Evolutionary conservation across 306 rosid species (phyloP), one percentile per base, ranked within the genome.

Genomic region (Cyclanthera cordifolia): DNA sequence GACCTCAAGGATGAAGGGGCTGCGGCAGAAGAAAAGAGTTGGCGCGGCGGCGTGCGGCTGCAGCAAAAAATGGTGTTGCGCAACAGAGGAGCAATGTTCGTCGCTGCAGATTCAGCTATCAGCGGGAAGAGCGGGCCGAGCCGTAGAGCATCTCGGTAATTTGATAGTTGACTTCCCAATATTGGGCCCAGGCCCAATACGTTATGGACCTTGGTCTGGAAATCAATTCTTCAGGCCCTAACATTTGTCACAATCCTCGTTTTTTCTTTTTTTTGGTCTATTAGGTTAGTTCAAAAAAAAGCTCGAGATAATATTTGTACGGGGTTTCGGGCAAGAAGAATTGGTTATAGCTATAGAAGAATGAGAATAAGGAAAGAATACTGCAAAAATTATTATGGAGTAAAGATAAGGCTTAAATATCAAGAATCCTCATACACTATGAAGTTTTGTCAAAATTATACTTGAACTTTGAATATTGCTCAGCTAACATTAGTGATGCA

Each of bases 21-120:
- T 24, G 1, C 61, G 19, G 4, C 6, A 45, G 49, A 45, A 12
- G 16, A 12, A 1, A 4, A 9, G n/a, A 5, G 16, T 13, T 45
- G 49, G 5, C 49, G 15, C 3, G 0, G 16, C 37, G 19, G 5
- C 15, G 45, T 1, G 45, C 10, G 45, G 45, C 11, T 39, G 45
- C 45, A 39, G 45, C 45, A 8, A 2, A 53, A 20, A 10, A 3
- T 15, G 16, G 12, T 39, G 1, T 7, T 61, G 84, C 3, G 82
- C 73, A 41, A 90, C 87, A 56, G 21, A 83, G 70, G 82, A 85
- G 20, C 88, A 85, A 73, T 92, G 82, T n/a, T 80, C 73, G 30
- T 84, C 92, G 59, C 67, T 78, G 70, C 34, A 72, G 30, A 77
- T 71, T 75, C 68, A 30, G 52, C 73, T 4, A 66, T 74, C 70